Conservation (phyloP, 257 asterid genomes). For the Solanum habrochaites region DNA sequence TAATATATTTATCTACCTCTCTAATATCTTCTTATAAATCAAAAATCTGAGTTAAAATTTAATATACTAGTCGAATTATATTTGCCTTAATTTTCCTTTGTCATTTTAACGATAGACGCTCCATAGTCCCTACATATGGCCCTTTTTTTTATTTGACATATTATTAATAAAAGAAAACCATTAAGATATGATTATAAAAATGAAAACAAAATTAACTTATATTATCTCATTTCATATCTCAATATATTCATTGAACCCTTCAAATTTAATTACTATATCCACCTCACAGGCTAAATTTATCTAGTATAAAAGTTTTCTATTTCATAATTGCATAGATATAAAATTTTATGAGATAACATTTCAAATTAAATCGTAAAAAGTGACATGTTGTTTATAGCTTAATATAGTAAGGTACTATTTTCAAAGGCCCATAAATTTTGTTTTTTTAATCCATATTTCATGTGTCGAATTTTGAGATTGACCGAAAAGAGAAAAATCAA, state of each 20-base stretch:
- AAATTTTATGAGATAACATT: background rate
- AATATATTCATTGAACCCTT: background rate
- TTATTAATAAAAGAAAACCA: background rate
- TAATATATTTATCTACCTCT: background rate
- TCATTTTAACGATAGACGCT: background rate
- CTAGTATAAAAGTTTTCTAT: background rate
- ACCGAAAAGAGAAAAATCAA: background rate
- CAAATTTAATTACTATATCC: background rate
- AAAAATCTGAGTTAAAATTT: background rate
- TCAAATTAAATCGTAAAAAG: background rate
- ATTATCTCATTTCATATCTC: background rate
- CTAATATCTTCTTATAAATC: background rate
- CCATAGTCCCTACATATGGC: background rate
- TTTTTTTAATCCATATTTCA: background rate
- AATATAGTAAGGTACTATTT: background rate
- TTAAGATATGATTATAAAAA: background rate
- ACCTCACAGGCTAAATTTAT: background rate
- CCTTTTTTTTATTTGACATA: background rate
- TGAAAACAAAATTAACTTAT: background rate
- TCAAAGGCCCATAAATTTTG: background rate
- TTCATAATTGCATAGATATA: background rate
- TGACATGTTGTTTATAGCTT: background rate
- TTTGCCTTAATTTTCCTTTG: background rate
- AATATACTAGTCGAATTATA: background rate
- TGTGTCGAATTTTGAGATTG: background rate